These are phyloP conservation scores for Stromatinia cepivora DNA, from an alignment of 2,329 filamentous ascomycete species.

Conservation along the genomic window DNA sequence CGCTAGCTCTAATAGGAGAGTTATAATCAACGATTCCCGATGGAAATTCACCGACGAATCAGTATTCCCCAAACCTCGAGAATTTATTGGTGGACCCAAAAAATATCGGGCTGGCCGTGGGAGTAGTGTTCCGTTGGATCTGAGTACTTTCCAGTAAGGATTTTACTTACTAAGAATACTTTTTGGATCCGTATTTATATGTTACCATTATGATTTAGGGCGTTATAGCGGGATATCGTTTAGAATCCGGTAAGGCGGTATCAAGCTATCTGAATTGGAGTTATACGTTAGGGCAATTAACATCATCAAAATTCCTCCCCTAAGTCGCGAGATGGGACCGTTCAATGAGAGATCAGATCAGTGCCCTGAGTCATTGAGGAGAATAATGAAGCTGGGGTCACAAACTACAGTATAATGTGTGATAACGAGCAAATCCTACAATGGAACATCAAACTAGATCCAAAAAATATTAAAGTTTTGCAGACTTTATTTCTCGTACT, in stretches of 20 bases:
- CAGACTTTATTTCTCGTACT: neutral
- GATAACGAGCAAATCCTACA: neutral
- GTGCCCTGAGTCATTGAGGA: neutral
- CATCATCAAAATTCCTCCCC: neutral
- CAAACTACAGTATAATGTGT: neutral
- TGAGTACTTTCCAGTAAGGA: slow-evolving; percentile 52
- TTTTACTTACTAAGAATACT: neutral
- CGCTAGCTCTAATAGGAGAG: slow-evolving; percentile 48
- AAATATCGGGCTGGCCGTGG: slow-evolving; percentile 88
- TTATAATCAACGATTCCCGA: slow-evolving; percentile 71
- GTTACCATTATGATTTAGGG: slow-evolving; percentile 23
- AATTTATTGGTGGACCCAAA: slow-evolving; percentile 72
- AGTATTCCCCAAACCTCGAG: slow-evolving; percentile 79
- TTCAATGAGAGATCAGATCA: neutral
- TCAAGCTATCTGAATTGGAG: slow-evolving; percentile 16
- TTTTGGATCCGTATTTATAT: slow-evolving; percentile 15
- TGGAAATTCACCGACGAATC: slow-evolving; percentile 87
- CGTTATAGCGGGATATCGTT: slow-evolving; percentile 22
- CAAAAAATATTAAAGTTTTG: slow-evolving; percentile 8
- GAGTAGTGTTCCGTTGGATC: slow-evolving; percentile 88
- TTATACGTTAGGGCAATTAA: slow-evolving; percentile 7
- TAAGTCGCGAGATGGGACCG: neutral
- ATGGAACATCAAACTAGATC: neutral
- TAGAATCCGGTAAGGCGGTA: slow-evolving; percentile 18
- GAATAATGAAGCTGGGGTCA: neutral